Conservation (phyloP, 148 eudicot genomes). For the Amaranthus cruentus region DNA sequence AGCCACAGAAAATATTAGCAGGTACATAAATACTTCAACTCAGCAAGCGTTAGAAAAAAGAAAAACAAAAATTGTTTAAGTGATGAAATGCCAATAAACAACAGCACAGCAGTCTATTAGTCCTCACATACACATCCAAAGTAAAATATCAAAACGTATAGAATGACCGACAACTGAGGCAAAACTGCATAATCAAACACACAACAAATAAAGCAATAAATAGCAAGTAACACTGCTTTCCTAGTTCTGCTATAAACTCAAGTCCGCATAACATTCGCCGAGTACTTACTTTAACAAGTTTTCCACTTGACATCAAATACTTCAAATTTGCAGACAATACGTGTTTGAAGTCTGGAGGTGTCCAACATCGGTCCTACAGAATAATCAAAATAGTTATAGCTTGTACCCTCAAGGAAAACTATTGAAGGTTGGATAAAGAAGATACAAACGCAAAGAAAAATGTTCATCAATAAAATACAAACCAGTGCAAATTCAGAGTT, state of each 20-base stretch:
- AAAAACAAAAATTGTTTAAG: neutral
- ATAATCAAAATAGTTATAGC: constrained; percentile 5
- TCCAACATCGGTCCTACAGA: constrained; percentile 93
- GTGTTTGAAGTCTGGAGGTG: constrained; percentile 90
- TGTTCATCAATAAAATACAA: neutral
- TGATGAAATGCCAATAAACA: neutral
- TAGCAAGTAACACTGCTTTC: neutral
- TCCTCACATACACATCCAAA: neutral
- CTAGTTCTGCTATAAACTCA: neutral
- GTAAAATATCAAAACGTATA: neutral
- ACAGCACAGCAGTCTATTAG: neutral
- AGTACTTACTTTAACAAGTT: constrained; percentile 63
- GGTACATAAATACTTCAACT: too few relatives aligned
- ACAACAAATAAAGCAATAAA: neutral
- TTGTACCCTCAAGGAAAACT: neutral
- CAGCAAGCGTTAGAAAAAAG: too few relatives aligned
- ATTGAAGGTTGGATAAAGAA: neutral
- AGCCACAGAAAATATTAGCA: too few relatives aligned
- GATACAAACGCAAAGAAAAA: neutral
- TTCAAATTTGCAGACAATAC: constrained; percentile 76
- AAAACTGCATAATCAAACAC: neutral
- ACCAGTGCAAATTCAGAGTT: neutral
- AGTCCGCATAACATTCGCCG: neutral
- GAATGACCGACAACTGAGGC: neutral
- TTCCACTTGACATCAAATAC: constrained; percentile 73